phyloP scores from a whole-genome alignment of 768 basidiomycete species.

The Fomitopsis serialis region DNA sequence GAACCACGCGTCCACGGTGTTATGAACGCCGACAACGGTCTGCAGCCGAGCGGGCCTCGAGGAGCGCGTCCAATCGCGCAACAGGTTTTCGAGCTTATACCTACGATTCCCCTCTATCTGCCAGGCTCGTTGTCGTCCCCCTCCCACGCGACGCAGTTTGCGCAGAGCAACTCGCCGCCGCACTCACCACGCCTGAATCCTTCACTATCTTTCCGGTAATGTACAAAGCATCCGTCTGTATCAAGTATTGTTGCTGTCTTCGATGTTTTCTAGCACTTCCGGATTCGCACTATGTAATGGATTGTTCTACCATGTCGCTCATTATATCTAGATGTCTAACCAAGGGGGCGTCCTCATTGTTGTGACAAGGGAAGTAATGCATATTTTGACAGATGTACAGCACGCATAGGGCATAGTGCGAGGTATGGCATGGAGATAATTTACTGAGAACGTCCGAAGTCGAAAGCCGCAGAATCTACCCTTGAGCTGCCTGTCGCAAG shows the following conservation, averaged over 20 bases:
- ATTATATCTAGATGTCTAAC: neutral
- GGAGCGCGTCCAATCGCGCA: conserved; percentile 50
- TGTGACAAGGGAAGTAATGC: no score
- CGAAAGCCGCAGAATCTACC: no score
- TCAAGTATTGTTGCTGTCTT: neutral
- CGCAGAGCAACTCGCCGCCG: conserved; percentile 31
- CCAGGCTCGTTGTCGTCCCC: conserved; percentile 40
- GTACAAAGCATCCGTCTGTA: neutral
- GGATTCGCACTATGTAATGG: neutral
- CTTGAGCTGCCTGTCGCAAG: no score
- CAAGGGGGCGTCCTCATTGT: neutral
- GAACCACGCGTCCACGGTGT: conserved; percentile 86
- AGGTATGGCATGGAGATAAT: no score
- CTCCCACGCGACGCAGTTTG: conserved; percentile 29
- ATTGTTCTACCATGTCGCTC: neutral
- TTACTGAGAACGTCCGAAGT: no score
- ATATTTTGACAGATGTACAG: no score
- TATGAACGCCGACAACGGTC: conserved; percentile 52
- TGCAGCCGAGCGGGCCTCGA: conserved; percentile 30
- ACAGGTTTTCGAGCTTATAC: conserved; percentile 74
- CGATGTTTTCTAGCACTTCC: neutral
- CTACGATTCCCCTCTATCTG: conserved; percentile 67
- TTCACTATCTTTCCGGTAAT: conserved; percentile 21
- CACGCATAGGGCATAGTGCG: no score
- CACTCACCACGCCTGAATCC: conserved; percentile 30